phyloP scores from a whole-genome alignment of 1,139 yeast species.

The Yamadazyma siamensis region DNA sequence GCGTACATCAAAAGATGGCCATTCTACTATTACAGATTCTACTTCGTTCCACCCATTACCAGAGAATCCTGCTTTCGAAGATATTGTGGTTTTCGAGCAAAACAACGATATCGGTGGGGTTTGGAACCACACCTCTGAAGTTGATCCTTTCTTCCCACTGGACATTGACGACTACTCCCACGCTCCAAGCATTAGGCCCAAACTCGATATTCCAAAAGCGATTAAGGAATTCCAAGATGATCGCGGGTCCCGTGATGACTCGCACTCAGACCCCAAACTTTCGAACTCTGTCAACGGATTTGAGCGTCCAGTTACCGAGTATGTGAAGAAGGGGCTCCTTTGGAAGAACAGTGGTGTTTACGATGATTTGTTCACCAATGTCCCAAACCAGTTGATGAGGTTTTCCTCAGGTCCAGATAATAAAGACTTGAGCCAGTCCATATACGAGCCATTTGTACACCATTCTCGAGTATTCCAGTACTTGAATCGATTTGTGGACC shows the following conservation, averaged over 20 bases:
- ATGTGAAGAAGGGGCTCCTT: constrained; percentile 18
- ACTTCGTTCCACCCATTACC: background rate
- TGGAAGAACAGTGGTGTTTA: constrained; percentile 45
- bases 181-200: constrained; percentile 25
- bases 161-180: constrained; percentile 20
- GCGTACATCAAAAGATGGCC: constrained; percentile 30
- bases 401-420: constrained; percentile 30
- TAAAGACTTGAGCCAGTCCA: constrained; percentile 14
- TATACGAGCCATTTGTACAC: constrained; percentile 35
- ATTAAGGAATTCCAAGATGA: too few relatives aligned
- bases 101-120: constrained; percentile 31
- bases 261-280: too few relatives aligned
- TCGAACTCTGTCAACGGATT: constrained; percentile 12
- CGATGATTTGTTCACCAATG: constrained; percentile 43
- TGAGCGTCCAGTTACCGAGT: constrained; percentile 6
- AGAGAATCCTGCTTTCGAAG: background rate
- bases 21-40: constrained; percentile 18
- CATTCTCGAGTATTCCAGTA: constrained; percentile 33
- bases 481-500: constrained; percentile 25
- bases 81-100: constrained; percentile 34
- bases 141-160: constrained; percentile 25
- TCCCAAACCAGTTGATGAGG: constrained; percentile 41
- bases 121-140: constrained; percentile 18
- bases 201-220: constrained; percentile 15
- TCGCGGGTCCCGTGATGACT: too few relatives aligned